Evolutionary conservation across 139 green algal species (phyloP).

Genomic region (Tetradesmus lagerheimii): DNA sequence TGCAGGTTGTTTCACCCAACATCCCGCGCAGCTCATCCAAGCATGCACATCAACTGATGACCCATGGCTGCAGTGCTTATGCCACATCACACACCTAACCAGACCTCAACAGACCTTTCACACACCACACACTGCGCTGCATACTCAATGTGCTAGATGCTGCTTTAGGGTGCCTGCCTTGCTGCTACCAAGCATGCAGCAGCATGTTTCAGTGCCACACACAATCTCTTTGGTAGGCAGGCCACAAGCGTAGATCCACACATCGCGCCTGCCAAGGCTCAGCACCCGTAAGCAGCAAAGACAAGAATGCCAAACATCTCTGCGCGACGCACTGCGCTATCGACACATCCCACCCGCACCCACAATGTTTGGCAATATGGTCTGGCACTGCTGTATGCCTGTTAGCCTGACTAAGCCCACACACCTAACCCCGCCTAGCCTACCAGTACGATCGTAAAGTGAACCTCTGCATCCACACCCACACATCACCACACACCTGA

Average conservation of each 20-base stretch:
- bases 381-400: neutral
- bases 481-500: neutral
- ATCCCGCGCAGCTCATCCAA: no score
- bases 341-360: neutral
- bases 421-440: neutral
- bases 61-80: no score
- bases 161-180: neutral
- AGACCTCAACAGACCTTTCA: no score
- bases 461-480: neutral
- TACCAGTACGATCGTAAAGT: neutral
- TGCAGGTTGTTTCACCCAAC: no score
- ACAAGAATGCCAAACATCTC: neutral
- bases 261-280: neutral
- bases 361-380: neutral
- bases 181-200: neutral
- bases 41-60: no score
- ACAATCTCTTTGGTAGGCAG: neutral
- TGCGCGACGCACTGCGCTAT: neutral
- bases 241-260: neutral
- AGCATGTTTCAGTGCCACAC: neutral
- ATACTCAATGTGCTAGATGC: neutral
- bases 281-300: neutral
- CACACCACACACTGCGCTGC: neutral
- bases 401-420: neutral
- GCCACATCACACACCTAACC: no score